These are phyloP conservation scores for Dioszegia hungarica DNA, from an alignment of 768 basidiomycete species.

Conservation along the genomic window DNA sequence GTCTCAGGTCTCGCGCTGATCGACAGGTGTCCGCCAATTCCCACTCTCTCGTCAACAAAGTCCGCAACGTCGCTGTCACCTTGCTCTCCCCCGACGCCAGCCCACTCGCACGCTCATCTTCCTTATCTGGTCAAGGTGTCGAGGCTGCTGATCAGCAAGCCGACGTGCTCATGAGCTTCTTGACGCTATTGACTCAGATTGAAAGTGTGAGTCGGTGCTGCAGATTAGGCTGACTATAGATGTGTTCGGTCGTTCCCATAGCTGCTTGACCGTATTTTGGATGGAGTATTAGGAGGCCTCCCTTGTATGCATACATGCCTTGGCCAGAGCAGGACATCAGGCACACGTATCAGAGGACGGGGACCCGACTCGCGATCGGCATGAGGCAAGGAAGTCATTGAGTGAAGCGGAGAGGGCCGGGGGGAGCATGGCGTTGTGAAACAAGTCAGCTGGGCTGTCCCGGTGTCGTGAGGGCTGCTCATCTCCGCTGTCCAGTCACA, in stretches of 20 bases:
- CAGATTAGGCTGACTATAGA: background rate
- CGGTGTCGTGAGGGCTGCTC: too few relatives aligned
- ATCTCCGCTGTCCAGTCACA: too few relatives aligned
- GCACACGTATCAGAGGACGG: too few relatives aligned
- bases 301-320: too few relatives aligned
- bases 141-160: background rate
- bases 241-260: background rate
- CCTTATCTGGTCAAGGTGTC: too few relatives aligned
- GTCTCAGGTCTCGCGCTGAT: background rate
- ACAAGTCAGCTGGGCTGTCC: too few relatives aligned
- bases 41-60: conserved; percentile 5
- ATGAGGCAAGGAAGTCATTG: too few relatives aligned
- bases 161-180: conserved; percentile 1
- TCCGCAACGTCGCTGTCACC: background rate
- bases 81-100: background rate
- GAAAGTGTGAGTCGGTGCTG: conserved; percentile 1
- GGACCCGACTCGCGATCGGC: too few relatives aligned
- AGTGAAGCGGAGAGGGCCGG: too few relatives aligned
- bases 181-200: conserved; percentile 4
- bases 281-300: too few relatives aligned
- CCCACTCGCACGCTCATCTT: background rate
- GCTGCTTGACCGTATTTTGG: background rate
- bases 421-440: too few relatives aligned
- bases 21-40: background rate
- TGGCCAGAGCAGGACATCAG: too few relatives aligned